These are phyloP conservation scores for Fusarium udum DNA, from an alignment of 2,329 filamentous ascomycete species.

Conservation along the genomic window DNA sequence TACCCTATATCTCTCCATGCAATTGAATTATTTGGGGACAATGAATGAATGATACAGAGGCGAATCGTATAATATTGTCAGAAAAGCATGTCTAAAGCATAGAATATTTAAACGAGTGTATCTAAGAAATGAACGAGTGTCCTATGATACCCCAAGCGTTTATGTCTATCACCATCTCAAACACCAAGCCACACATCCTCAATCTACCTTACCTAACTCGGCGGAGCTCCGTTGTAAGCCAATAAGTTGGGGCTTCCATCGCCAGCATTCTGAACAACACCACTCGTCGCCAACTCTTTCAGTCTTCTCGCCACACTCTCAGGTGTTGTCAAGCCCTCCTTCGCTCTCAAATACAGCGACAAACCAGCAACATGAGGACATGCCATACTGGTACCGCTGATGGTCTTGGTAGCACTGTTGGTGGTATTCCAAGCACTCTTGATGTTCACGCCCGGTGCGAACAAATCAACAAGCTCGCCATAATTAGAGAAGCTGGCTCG, in stretches of 20 bases:
- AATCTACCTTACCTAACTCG: background rate
- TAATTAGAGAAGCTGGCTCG: conserved; percentile 61
- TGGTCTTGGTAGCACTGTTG: conserved; percentile 53
- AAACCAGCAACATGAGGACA: conserved; percentile 69
- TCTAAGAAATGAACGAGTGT: conserved; percentile 11
- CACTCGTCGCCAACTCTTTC: conserved; percentile 52
- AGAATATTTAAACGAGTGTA: background rate
- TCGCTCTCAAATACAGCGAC: conserved; percentile 59
- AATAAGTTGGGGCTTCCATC: conserved; percentile 55
- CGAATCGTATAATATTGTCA: too few species aligned
- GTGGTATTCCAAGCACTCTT: conserved; percentile 58
- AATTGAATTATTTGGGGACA: background rate
- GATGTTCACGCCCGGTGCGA: conserved; percentile 59
- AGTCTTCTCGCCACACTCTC: conserved; percentile 54
- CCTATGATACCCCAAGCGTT: background rate
- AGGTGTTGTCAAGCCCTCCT: conserved; percentile 51
- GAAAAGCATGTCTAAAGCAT: background rate
- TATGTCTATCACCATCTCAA: background rate
- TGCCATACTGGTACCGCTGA: conserved; percentile 71
- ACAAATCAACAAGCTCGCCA: conserved; percentile 59
- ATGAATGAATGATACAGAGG: background rate
- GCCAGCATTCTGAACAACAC: conserved; percentile 48
- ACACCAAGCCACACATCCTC: background rate
- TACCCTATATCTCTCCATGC: background rate
- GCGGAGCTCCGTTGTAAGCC: conserved; percentile 56